Conservation (phyloP, 1,139 yeast genomes). For the Magnusiomyces starmeri region DNA sequence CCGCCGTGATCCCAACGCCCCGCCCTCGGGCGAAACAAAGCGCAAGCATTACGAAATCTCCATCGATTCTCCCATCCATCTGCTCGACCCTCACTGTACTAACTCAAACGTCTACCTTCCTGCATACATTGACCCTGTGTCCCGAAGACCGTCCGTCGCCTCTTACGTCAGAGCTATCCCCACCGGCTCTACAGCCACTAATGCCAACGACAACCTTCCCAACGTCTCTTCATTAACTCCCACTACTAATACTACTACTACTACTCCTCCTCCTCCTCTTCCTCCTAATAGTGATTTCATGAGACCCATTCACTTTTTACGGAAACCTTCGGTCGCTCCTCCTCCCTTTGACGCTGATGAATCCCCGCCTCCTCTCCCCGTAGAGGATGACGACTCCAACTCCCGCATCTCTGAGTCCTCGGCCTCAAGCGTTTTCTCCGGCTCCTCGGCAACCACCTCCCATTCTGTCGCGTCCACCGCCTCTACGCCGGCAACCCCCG, state of each 20-base stretch:
- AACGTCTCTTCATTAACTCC: background rate
- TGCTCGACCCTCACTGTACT: constrained; percentile 45
- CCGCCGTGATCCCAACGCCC: constrained; percentile 47
- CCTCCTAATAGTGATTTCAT: constrained; percentile 6
- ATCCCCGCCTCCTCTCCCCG: constrained; percentile 33
- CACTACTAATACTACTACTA: no score
- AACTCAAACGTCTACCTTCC: constrained; percentile 36
- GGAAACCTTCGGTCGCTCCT: constrained; percentile 41
- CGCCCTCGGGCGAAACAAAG: constrained; percentile 19
- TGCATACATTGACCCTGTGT: constrained; percentile 27
- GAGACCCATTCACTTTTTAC: constrained; percentile 38
- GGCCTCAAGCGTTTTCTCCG: background rate
- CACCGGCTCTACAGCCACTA: no score
- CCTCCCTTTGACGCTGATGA: constrained; percentile 39
- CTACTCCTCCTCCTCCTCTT: background rate
- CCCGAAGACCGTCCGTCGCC: constrained; percentile 12
- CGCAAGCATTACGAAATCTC: constrained; percentile 86
- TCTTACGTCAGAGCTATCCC: constrained; percentile 14
- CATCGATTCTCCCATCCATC: constrained; percentile 84
- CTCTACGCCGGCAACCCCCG: background rate
- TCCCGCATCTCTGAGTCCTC: background rate
- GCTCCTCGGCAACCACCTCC: no score
- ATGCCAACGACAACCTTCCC: no score
- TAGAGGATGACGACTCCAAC: background rate
- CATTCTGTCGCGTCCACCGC: background rate